Evolutionary conservation across 805 yeast species (phyloP).

Genomic region (Sungouiella thailandica): DNA sequence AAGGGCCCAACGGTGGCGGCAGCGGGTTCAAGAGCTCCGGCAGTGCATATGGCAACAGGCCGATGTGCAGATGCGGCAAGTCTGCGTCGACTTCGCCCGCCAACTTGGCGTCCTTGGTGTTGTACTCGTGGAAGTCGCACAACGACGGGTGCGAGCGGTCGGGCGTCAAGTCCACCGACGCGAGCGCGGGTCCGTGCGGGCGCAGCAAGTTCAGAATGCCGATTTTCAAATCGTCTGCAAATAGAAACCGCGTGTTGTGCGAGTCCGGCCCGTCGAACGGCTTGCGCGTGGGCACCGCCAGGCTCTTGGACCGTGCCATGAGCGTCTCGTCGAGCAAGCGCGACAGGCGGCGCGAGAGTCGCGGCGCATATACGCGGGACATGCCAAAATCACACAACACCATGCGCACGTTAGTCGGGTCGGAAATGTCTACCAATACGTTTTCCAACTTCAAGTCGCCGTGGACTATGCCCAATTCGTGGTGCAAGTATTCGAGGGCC

Average conservation of each 20-base stretch:
- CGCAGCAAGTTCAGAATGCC: conserved; percentile 24
- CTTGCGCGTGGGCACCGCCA: conserved; percentile 26
- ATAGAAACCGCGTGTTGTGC: conserved; percentile 16
- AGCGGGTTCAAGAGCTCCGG: conserved; percentile 72
- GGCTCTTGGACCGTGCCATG: conserved; percentile 30
- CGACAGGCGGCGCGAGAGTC: conserved; percentile 22
- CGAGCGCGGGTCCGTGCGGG: conserved; percentile 30
- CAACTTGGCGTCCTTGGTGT: conserved; percentile 8
- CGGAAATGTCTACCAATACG: conserved; percentile 50
- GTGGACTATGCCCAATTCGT: conserved; percentile 57
- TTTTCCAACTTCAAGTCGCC: conserved; percentile 84
- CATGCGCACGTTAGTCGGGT: conserved; percentile 42
- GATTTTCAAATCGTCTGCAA: conserved; percentile 28
- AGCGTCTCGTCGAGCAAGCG: conserved; percentile 10
- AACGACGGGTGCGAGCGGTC: conserved; percentile 12
- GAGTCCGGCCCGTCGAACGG: conserved; percentile 34
- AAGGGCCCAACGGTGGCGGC: conserved; percentile 58
- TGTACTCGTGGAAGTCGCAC: conserved; percentile 12
- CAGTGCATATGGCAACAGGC: conserved; percentile 88
- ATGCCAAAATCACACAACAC: conserved; percentile 88
- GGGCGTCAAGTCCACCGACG: conserved; percentile 29
- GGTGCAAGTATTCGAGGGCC: conserved; percentile 58
- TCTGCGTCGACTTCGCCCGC: conserved; percentile 29
- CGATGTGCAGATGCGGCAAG: conserved; percentile 66
- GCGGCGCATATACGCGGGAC: conserved; percentile 38